phyloP scores from a whole-genome alignment of 495 filamentous ascomycete species.

The Penicillium macrosclerotiorum region DNA sequence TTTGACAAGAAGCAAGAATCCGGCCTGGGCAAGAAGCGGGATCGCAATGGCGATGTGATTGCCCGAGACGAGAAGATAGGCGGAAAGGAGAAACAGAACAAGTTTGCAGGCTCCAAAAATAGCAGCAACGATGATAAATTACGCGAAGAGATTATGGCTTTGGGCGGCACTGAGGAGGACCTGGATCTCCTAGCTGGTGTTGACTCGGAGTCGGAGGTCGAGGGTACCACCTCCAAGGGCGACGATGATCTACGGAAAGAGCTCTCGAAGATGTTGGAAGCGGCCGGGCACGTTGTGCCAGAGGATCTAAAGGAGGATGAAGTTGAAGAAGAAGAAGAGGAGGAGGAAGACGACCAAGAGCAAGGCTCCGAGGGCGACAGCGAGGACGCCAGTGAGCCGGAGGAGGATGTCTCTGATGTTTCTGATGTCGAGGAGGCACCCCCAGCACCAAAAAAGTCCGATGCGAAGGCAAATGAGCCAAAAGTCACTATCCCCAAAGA shows the following conservation, averaged over 20 bases:
- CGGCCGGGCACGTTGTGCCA: slow-evolving; percentile 42
- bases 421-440: slow-evolving; percentile 24
- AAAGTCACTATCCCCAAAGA: slow-evolving; percentile 36
- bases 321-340: slow-evolving; percentile 42
- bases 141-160: slow-evolving; percentile 68
- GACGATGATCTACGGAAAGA: slow-evolving; percentile 43
- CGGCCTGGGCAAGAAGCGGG: slow-evolving; percentile 45
- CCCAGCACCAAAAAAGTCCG: slow-evolving; percentile 4
- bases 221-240: slow-evolving; percentile 30
- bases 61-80: slow-evolving; percentile 31
- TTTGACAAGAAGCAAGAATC: slow-evolving; percentile 26
- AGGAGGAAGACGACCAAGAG: slow-evolving; percentile 14
- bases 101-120: slow-evolving; percentile 17
- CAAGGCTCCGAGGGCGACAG: slow-evolving; percentile 44
- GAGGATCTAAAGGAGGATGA: slow-evolving; percentile 45
- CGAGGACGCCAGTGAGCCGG: slow-evolving; percentile 25
- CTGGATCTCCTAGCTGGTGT: slow-evolving; percentile 61
- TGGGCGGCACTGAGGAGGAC: slow-evolving; percentile 78
- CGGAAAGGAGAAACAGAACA: slow-evolving; percentile 25
- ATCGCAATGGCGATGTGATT: slow-evolving; percentile 52
- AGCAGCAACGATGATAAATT: slow-evolving; percentile 39
- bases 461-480: slow-evolving; percentile 9
- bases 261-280: slow-evolving; percentile 42
- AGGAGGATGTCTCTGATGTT: slow-evolving; percentile 19
- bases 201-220: slow-evolving; percentile 61